These are phyloP conservation scores for Scedosporium apiospermum DNA, from an alignment of 2,329 filamentous ascomycete genomes.

Conservation along the genomic window DNA sequence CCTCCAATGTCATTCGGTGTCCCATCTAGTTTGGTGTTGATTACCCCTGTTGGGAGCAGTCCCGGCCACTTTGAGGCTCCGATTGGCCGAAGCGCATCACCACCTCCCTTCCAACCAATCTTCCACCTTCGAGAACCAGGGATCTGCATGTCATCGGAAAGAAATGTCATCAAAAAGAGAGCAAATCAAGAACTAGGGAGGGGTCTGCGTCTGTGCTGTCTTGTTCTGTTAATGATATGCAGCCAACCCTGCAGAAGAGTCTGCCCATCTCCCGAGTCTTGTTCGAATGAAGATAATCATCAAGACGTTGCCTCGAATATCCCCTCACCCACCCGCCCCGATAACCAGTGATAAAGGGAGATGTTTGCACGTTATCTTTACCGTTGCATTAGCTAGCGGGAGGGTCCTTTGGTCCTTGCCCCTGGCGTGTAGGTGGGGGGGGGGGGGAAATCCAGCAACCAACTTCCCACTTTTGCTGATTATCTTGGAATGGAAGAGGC, in stretches of 20 bases:
- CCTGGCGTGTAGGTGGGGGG: not conserved
- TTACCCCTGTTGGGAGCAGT: not conserved
- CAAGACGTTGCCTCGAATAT: not conserved
- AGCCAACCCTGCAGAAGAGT: no score
- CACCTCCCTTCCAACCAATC: not conserved
- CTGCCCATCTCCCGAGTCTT: no score
- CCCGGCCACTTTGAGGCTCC: not conserved
- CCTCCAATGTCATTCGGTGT: slow-evolving; percentile 1
- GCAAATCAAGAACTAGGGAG: no score
- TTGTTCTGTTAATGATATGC: no score
- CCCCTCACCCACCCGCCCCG: not conserved
- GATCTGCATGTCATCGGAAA: no score
- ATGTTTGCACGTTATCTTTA: not conserved
- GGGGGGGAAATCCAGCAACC: not conserved
- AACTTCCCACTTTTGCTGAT: not conserved
- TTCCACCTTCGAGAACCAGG: not conserved
- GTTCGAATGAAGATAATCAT: not conserved
- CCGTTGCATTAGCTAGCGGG: not conserved
- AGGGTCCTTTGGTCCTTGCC: not conserved
- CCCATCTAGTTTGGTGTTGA: not conserved
- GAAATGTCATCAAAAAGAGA: no score
- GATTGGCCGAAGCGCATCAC: not conserved
- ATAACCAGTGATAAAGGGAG: not conserved
- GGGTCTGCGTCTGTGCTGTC: no score
- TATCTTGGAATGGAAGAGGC: not conserved